Evolutionary conservation across 495 filamentous ascomycete genomes (phyloP), one percentile per base, ranked within the genome.

Genomic region (Hypomontagnella submonticulosa): DNA sequence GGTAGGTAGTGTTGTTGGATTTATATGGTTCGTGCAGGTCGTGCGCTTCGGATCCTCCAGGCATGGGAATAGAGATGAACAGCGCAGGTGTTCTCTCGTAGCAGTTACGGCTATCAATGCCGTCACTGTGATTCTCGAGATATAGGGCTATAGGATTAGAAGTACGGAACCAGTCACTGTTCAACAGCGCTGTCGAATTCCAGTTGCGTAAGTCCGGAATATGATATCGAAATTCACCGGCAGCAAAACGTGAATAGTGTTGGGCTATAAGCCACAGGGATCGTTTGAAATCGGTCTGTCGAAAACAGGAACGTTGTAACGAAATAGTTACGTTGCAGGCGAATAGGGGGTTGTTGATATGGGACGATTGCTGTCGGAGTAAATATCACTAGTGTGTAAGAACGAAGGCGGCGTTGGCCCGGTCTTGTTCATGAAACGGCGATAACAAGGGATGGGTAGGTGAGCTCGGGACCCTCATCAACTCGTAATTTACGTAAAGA

Each of bases 341-440:
- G 30, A 36, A 48, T 50, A 63, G 33, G 53, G 58, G 49, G 20
- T 19, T 42, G 44, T 58, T 10, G 30, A 51, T 69, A 57, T 63
- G 55, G 56, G 66, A 63, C 66, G 59, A 34, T 40, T 51, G 50
- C 50, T 51, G 60, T 57, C 54, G 60, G 59, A 69, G 65, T 34
- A 53, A 52, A 54, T 27, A 40, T 57, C 19, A 38, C 51, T 67
- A 62, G 44, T 20, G 19, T 10, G 48, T 37, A 51, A 9, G 23
- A 15, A 37, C 18, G 20, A 51, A 43, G 63, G 42, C 23, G 49
- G 49, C 46, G 32, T 34, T 43, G 30, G 15, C 44, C 36, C 13
- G 43, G 50, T 4, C 18, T 60, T 36, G 16, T 56, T 61, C 27
- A 44, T 66, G 63, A 66, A 66, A 66, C 63, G 32, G 30, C 63